Percentiles rank a stretch among this genome's conserved stretches.
These are phyloP conservation scores for Aspergillus pseudoviridinutans DNA, from an alignment of 2,329 filamentous ascomycete genomes.

Conservation along the genomic window DNA sequence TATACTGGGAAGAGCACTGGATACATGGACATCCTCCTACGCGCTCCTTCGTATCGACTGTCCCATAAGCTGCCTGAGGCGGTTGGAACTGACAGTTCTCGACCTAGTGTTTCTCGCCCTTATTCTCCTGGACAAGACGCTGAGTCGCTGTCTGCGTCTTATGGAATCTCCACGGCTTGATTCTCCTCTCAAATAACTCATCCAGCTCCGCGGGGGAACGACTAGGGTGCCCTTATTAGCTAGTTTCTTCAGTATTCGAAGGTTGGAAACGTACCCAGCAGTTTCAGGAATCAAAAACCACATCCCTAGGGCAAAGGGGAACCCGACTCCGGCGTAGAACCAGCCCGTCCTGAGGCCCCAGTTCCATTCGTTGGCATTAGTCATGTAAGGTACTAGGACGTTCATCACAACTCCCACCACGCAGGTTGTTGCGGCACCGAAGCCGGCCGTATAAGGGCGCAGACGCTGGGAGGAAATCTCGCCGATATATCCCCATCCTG, in stretches of 20 bases:
- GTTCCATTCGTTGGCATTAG: conserved; percentile 9
- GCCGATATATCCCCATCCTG: conserved; percentile 29
- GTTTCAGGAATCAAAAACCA: conserved; percentile 11
- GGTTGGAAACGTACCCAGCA: background rate
- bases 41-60: too few species aligned
- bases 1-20: too few species aligned
- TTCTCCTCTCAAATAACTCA: conserved; percentile 26
- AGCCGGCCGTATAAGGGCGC: conserved; percentile 17
- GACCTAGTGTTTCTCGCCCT: too few species aligned
- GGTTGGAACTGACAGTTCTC: too few species aligned
- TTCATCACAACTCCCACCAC: conserved; percentile 5
- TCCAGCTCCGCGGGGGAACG: conserved; percentile 19
- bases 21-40: too few species aligned
- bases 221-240: background rate
- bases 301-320: conserved; percentile 7
- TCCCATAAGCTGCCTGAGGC: too few species aligned
- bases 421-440: conserved; percentile 7
- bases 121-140: background rate
- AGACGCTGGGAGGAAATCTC: conserved; percentile 37
- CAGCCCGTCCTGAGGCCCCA: conserved; percentile 9
- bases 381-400: conserved; percentile 9
- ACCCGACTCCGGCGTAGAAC: conserved; percentile 9
- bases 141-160: conserved; percentile 11
- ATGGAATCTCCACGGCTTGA: conserved; percentile 22
- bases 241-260: too few species aligned